Conservation (phyloP, 257 asterid genomes). For the Lantana camara region DNA sequence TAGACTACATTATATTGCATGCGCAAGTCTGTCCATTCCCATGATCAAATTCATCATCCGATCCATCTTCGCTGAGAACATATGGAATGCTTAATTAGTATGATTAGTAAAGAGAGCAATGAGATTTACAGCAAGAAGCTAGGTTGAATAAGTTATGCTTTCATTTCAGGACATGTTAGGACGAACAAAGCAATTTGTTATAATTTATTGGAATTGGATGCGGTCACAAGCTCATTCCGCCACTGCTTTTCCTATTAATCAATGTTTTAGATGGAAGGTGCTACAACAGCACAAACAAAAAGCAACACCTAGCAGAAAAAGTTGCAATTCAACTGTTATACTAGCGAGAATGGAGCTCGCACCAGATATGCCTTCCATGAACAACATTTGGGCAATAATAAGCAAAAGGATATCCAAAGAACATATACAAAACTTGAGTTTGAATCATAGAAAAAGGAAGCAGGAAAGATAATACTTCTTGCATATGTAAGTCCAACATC, state of each 20-base stretch:
- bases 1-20: slow-evolving; percentile 78
- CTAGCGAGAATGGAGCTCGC: no score
- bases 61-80: slow-evolving; percentile 70
- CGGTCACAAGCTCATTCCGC: no score
- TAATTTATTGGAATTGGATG: background rate
- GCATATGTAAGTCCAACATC: background rate
- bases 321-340: no score
- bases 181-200: background rate
- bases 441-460: background rate
- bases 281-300: slow-evolving; percentile 10
- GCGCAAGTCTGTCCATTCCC: slow-evolving; percentile 61
- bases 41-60: slow-evolving; percentile 74
- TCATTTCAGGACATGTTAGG: no score
- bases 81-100: slow-evolving; percentile 19
- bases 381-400: no score
- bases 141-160: background rate
- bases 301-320: background rate
- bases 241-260: no score
- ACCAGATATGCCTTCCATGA: no score
- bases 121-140: background rate
- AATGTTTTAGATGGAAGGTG: no score
- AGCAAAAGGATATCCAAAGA: no score
- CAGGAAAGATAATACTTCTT: background rate
- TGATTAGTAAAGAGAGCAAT: slow-evolving; percentile 30
- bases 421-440: no score